A percentile compares a stretch with the other conserved stretches of the same genome.
phyloP scores from a whole-genome alignment of 805 yeast genomes.

The Nakazawaea ernobii region DNA sequence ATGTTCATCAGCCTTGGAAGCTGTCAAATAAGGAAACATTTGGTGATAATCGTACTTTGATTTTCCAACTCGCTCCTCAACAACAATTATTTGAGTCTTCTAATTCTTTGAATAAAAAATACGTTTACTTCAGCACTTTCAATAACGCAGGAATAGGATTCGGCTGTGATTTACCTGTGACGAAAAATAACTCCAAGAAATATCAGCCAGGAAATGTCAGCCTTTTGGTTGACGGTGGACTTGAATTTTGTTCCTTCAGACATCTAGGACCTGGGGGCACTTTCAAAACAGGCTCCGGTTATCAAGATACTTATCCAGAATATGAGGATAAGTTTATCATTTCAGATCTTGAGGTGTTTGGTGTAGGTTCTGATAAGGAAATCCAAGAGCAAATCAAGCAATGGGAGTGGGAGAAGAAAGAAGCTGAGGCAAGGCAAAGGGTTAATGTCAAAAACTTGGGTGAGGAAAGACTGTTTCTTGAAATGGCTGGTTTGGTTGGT shows the following conservation, averaged over 20 bases:
- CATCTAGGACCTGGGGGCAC: conserved; percentile 56
- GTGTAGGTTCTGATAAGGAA: conserved; percentile 77
- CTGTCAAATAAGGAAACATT: conserved; percentile 64
- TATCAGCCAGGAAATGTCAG: conserved; percentile 74
- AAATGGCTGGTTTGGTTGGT: conserved; percentile 68
- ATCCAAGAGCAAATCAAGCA: conserved; percentile 66
- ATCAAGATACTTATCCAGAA: conserved; percentile 20
- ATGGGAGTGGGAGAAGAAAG: conserved; percentile 91
- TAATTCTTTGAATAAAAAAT: conserved; percentile 26
- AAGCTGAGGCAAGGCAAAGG: conserved; percentile 71
- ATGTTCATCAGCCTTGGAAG: conserved; percentile 71
- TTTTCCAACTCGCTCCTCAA: conserved; percentile 64
- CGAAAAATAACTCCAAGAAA: conserved; percentile 35
- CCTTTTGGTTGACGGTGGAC: conserved; percentile 65
- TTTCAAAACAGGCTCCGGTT: conserved; percentile 31
- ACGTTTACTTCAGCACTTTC: conserved; percentile 60
- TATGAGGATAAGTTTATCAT: conserved; percentile 70
- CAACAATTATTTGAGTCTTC: conserved; percentile 47
- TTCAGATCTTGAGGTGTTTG: conserved; percentile 85
- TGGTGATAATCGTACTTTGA: conserved; percentile 53
- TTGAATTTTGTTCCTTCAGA: conserved; percentile 80
- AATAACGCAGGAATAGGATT: conserved; percentile 78
- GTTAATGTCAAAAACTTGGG: conserved; percentile 62
- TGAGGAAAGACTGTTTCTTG: conserved; percentile 81
- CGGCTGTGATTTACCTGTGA: conserved; percentile 63